Evolutionary conservation across 805 yeast genomes (phyloP), one percentile per base, ranked within the genome.

Genomic region (Spencermartinsiella europaea): DNA sequence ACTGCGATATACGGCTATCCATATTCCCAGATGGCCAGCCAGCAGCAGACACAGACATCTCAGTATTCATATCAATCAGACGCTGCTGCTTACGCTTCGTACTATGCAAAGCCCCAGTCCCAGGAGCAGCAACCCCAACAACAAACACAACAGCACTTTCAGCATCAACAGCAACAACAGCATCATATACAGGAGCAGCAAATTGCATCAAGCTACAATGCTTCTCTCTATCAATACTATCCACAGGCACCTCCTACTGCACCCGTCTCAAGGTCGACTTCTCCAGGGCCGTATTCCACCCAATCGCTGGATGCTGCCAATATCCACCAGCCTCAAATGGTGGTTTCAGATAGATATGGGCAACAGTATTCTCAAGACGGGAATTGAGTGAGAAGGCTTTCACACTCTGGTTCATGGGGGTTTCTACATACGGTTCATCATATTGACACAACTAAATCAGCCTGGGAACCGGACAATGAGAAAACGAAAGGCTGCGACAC

Each of bases 101-200:
- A 33, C n/a, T 4, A 33, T 4, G 37, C n/a, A 7, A 34, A 37
- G n/a, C 40, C n/a, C 7, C 40, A 15, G 8, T n/a, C n/a, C n/a
- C 40, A 16, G 19, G 21, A 20, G 14, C n/a, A 16, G 8, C 21
- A 15, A 37, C n/a, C 7, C 21, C 40, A 37, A 7, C 40, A 37
- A n/a, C 40, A 37, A 15, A 27, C 14, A 14, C 33, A 27, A 27
- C 14, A 27, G 12, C 37, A 34, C 8, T 17, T n/a, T n/a, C 37
- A 34, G 15, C 37, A 34, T n/a, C 37, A 37, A 19, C 40, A 37
- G 21, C 40, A 15, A 17, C 25, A 37, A 14, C 40, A 16, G 19
- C 21, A 20, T 4, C n/a, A 16, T 15, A 12, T 5, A 37, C n/a
- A 20, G 21, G 22, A 37, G 14, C 40, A 37, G 22, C 40, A 37